phyloP scores from a whole-genome alignment of 192 early-diverging fungal species.

The Borealophlyctis nickersoniae region DNA sequence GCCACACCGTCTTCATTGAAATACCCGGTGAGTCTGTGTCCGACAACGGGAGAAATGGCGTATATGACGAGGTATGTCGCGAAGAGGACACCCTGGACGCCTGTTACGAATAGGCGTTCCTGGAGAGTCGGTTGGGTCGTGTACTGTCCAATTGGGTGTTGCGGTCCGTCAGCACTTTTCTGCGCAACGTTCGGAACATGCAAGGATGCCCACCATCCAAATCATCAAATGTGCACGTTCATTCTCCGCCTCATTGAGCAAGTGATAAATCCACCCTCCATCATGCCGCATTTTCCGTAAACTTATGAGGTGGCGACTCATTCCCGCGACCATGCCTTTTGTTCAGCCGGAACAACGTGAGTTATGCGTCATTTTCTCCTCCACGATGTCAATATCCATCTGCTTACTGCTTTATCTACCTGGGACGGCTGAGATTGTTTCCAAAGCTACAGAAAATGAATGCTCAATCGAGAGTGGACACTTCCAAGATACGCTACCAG shows the following conservation, averaged over 20 bases:
- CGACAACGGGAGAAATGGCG: conserved; percentile 67
- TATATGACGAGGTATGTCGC: conserved; percentile 80
- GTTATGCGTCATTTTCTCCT: too few species aligned
- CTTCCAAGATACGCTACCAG: background rate
- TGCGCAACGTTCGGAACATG: too few species aligned
- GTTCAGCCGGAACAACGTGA: background rate
- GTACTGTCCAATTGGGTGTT: background rate
- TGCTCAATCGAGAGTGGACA: background rate
- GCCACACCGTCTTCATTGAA: conserved; percentile 88
- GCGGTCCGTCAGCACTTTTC: background rate
- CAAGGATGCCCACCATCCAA: conserved; percentile 26
- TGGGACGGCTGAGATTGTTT: background rate
- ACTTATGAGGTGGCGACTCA: conserved; percentile 63
- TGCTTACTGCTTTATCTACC: background rate
- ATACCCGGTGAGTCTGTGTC: conserved; percentile 82
- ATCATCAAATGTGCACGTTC: conserved; percentile 59
- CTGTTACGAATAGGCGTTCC: conserved; percentile 53
- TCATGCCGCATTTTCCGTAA: conserved; percentile 52
- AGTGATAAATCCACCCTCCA: conserved; percentile 84
- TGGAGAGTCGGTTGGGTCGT: background rate
- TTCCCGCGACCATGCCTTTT: conserved; percentile 77
- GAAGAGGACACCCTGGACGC: conserved; percentile 82
- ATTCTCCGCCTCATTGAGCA: conserved; percentile 90
- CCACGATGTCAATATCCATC: background rate
- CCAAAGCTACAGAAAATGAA: background rate